Percentiles rank a stretch among this genome's conserved stretches.
Evolutionary conservation across 2,329 filamentous ascomycete genomes (phyloP).

Genomic region (Colletotrichum cuscutae): DNA sequence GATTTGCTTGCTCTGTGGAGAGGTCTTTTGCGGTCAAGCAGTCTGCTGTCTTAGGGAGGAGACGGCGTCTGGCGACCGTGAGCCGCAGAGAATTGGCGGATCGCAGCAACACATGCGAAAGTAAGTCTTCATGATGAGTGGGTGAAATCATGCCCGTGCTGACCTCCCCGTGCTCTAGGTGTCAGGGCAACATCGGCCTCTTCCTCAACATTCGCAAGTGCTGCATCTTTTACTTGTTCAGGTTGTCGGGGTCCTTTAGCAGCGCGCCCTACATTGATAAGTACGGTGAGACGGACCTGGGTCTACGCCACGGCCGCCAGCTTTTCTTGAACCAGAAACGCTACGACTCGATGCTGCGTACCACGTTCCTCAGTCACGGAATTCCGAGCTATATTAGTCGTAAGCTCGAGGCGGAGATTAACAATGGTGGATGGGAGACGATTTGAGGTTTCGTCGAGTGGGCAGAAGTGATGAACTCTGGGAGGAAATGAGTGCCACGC

Average conservation of each 20-base stretch:
- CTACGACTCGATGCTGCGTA: slow-evolving; percentile 88
- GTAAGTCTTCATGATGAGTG: slow-evolving; percentile 61
- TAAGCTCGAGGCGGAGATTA: slow-evolving; percentile 93
- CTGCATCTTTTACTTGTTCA: slow-evolving; percentile 87
- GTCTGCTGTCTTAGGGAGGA: slow-evolving; percentile 85
- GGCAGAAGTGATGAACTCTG: background rate
- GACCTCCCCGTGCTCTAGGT: slow-evolving; percentile 61
- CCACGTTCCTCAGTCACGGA: slow-evolving; percentile 86
- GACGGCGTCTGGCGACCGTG: slow-evolving; percentile 51
- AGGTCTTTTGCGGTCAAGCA: slow-evolving; percentile 95
- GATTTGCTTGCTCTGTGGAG: slow-evolving; percentile 93
- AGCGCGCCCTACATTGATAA: slow-evolving; percentile 94
- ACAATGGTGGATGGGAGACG: slow-evolving; percentile 98
- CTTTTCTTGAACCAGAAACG: slow-evolving; percentile 93
- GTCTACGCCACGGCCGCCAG: slow-evolving; percentile 86
- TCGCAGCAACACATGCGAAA: slow-evolving; percentile 90
- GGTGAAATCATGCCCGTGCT: background rate
- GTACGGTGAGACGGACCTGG: slow-evolving; percentile 95
- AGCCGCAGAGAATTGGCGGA: slow-evolving; percentile 73
- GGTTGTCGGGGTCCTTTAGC: slow-evolving; percentile 83
- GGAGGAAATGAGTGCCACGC: background rate
- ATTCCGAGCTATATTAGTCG: slow-evolving; percentile 90
- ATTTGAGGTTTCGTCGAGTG: slow-evolving; percentile 49
- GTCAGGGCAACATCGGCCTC: slow-evolving; percentile 88
- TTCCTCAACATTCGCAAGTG: slow-evolving; percentile 98